Percentiles rank a stretch among this genome's conserved stretches.
phyloP scores from a whole-genome alignment of 139 green algal species.

The Haematococcus sp. region DNA sequence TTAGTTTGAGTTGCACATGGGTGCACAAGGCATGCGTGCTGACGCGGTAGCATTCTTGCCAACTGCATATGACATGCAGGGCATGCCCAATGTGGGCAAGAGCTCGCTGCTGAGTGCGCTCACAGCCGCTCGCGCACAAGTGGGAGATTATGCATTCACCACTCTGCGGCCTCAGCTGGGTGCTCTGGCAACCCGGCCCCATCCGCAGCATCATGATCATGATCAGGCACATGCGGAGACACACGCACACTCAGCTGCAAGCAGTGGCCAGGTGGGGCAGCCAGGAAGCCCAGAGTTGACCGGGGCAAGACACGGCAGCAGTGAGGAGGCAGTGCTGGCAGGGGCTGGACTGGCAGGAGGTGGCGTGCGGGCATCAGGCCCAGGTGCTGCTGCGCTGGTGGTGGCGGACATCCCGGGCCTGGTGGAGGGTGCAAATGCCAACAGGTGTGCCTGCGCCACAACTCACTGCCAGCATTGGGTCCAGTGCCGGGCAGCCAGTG shows the following conservation, averaged over 20 bases:
- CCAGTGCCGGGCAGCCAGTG: too few species aligned
- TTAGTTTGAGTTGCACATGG: too few species aligned
- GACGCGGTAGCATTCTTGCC: too few species aligned
- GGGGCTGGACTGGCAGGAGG: too few species aligned
- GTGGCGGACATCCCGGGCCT: constrained; percentile 73
- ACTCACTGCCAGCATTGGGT: neutral
- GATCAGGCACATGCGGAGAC: too few species aligned
- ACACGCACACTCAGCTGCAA: too few species aligned
- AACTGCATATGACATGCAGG: too few species aligned
- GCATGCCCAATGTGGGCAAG: constrained; percentile 68
- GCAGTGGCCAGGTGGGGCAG: neutral
- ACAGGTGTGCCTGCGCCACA: constrained; percentile 5
- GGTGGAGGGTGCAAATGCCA: constrained; percentile 42
- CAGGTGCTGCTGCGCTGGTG: constrained; percentile 11
- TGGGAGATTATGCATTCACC: constrained; percentile 78
- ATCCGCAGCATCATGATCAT: neutral
- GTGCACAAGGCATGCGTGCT: too few species aligned
- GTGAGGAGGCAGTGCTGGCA: too few species aligned
- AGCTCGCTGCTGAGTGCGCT: constrained; percentile 63
- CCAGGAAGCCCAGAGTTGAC: neutral
- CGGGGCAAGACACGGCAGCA: neutral
- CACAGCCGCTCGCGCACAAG: constrained; percentile 51
- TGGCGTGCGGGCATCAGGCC: too few species aligned
- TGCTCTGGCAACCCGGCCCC: constrained; percentile 18
- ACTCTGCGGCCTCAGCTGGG: constrained; percentile 80